Evolutionary conservation across 2,329 filamentous ascomycete species (phyloP).

Genomic region (Aspergillus persii): DNA sequence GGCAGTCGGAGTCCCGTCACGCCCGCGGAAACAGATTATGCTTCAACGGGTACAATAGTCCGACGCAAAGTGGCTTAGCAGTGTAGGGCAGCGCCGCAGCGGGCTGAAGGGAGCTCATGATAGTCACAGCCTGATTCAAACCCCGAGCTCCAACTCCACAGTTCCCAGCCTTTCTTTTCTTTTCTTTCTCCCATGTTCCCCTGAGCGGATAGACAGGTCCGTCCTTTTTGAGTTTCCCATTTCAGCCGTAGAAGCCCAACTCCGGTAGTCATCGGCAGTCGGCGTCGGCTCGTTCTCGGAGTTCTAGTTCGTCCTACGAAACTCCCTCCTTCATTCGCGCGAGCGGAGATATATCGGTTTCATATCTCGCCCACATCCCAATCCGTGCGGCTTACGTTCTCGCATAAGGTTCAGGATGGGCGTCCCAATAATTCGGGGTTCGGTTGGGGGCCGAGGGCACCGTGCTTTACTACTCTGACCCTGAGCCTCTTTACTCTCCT

Average conservation of each 20-base stretch:
- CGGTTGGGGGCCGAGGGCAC: not conserved
- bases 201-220: not conserved
- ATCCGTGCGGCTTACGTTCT: not conserved
- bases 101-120: not conserved
- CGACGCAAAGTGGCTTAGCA: not conserved
- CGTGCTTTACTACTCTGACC: not conserved
- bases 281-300: not conserved
- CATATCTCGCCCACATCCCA: not conserved
- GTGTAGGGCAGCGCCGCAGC: not conserved
- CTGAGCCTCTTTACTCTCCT: not conserved
- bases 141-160: not conserved
- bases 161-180: not conserved
- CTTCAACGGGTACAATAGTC: not conserved
- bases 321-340: not conserved
- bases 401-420: not conserved
- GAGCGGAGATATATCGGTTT: not conserved
- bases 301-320: not conserved
- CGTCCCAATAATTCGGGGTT: not conserved
- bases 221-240: not conserved
- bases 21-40: not conserved
- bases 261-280: not conserved
- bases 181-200: not conserved
- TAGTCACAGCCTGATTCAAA: not conserved
- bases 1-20: too few species aligned
- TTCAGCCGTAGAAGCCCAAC: not conserved